Evolutionary conservation across 2,329 filamentous ascomycete species (phyloP), one percentile per base, ranked within the genome.

Genomic region (Albifimbria verrucaria): DNA sequence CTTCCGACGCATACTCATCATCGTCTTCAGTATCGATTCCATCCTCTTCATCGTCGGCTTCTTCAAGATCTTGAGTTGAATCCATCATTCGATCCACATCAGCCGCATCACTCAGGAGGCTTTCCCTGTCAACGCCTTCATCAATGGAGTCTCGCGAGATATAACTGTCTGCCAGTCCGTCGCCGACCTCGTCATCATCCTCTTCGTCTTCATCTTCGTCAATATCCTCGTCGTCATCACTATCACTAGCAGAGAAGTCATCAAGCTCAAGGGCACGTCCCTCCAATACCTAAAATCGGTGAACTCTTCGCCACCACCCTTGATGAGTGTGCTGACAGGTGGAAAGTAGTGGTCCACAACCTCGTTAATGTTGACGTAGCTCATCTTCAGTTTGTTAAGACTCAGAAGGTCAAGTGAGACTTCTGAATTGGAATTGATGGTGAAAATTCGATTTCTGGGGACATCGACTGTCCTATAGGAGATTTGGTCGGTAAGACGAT

Each of bases 221-320:
- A 15, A 84, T 82, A 9, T 81, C 77, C 1, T 79, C 77, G 7
- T 78, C 80, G 2, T 80, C 81, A 12, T 62, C 71, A 50, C 69
- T 85, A 56, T 94, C 92, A 44, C 89, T 95, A 50, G 88, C 89
- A 1, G 89, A 92, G 62, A 97, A 97, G 51, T 96, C 90, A 42
- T 92, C 89, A 23, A 97, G 73, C 49, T 96, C 91, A 17, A 93
- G 79, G 92, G 90, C 47, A 81, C 80, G 57, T 96, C 89, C 57
- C 95, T 82, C 94, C 94, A 99, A 73, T 96, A 99, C 53, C 86
- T 93, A 72, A 99, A 99, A 68, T 99, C 94, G 0, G 94, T 99
- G 65, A 90, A 99, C 53, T 96, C 89, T 68, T 97, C 94, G 12
- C 92, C 93, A 20, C 92, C 93, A 44, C 89, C 89, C 63, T 89